Base-by-base conservation (phyloP, 2,329 filamentous ascomycete genomes). In the Podosphaera fusca region DNA sequence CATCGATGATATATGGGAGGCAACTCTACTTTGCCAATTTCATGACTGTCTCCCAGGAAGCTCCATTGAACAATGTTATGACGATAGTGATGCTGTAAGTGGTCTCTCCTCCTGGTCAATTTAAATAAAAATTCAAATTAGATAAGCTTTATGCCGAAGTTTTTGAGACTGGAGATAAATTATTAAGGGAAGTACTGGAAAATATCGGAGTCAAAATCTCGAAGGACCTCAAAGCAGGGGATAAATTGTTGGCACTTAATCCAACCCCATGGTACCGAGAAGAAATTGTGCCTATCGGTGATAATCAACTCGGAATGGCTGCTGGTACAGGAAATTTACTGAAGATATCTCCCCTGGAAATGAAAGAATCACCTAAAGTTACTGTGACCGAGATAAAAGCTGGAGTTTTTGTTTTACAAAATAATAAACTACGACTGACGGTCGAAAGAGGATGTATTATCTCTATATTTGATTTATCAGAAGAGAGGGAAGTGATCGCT, bases 1-100 rank as follows among this genome's bases (percentile, higher is more conserved):
- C n/a, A 82, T 98, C 57, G 92, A 98, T 66, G 77, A 84, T 58
- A 94, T 98, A 81, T 98, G 92, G 92, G 90, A 96, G 72, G 77
- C 78, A 57, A 84, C 90, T 2, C 75, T 96, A 31, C 78, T 96
- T 33, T 96, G 90, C 63, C 92, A 98, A 66, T 98, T 98, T 75
- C 92, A 98, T 62, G 92, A 98, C 67, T 96, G 92, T 67, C 75
- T 98, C 55, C 92, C 92, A 0, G 92, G 92, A 57, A 95, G 87
- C 67, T 86, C 81, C 38, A 96, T 98, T 64, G 89, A 94, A 69
- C 95, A 96, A 88, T 95, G 88, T 69, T 96, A 96, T 65, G 87
- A 94, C 68, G 92, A 98, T 67, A 94, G 89, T 2, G 85, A 95
- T 67, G 78, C 88, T 71, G 78, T 80, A 69, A 67, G 71, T 63